Evolutionary conservation across 768 basidiomycete species (phyloP), one percentile per base, ranked within the genome.

Genomic region (Kwoniella mangroviensis): DNA sequence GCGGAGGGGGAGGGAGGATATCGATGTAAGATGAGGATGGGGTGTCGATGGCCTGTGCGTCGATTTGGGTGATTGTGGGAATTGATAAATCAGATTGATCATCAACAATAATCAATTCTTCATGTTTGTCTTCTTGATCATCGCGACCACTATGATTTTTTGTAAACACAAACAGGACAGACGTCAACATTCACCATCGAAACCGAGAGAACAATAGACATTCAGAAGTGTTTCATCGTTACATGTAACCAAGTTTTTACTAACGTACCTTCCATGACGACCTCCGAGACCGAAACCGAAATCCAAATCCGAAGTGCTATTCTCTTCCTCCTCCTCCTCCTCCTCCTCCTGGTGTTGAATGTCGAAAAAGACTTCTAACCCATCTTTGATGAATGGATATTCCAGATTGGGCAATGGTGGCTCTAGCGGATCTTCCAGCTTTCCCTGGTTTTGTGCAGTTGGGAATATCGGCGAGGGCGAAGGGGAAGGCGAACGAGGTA

Each of bases 401-500:
- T 26, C 24, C 17, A 41, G 19, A 21, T 45, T 28, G 3, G 49
- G 49, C 15, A 24, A 28, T 24, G 22, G 41, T 28, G 53, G 13
- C 34, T 60, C 42, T 42, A 45, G 43, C 28, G 51, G 26, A 26
- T 67, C 66, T 24, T 49, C 19, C 15, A 41, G 42, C 6, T 15
- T 59, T 15, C 58, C 58, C 58, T 59, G 28, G 34, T 34, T 34
- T 42, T 4, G 19, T 12, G 19, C 17, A 13, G 40, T 59, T 22
- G 40, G 34, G 17, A 24, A n/a, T 10, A 58, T 28, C 17, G 58
- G 56, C 1, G 34, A n/a, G 13, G 65, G 65, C 9, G 67, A 68
- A 41, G 67, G 67, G 3, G 67, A 62, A 28, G 60, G 60, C 9
- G 67, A 68, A 19, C 67, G 67, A 26, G 67, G 67, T 10, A 68